phyloP scores from a whole-genome alignment of 2,329 filamentous ascomycete genomes.

The Zalaria sp. region DNA sequence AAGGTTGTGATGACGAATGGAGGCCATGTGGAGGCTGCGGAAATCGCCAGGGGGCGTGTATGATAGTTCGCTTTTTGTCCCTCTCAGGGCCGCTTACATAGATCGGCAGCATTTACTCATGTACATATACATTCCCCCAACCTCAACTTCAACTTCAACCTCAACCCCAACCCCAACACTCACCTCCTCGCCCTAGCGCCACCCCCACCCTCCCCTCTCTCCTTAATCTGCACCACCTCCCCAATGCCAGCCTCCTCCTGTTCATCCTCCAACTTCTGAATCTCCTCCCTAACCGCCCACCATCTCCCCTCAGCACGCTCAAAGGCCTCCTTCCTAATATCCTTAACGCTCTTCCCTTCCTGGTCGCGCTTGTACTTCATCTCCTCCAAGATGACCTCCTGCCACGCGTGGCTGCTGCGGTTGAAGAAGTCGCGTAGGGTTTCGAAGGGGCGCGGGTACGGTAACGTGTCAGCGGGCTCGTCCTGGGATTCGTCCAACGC shows the following conservation, averaged over 20 bases:
- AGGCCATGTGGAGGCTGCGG: too few relatives aligned
- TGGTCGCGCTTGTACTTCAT: slow-evolving; percentile 51
- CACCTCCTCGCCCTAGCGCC: slow-evolving; percentile 10
- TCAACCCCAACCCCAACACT: neutral
- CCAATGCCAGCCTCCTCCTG: slow-evolving; percentile 91
- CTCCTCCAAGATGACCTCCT: slow-evolving; percentile 67
- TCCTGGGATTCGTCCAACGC: slow-evolving; percentile 18
- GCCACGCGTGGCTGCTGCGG: slow-evolving; percentile 80
- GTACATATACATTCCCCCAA: too few relatives aligned
- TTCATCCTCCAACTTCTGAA: slow-evolving; percentile 82
- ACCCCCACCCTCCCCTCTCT: slow-evolving; percentile 36
- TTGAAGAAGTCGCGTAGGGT: slow-evolving; percentile 82
- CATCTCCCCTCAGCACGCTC: slow-evolving; percentile 89
- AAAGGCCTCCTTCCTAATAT: slow-evolving; percentile 84
- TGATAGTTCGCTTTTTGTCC: too few relatives aligned
- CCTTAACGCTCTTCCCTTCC: slow-evolving; percentile 62
- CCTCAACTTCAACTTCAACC: too few relatives aligned
- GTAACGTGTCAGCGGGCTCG: slow-evolving; percentile 57
- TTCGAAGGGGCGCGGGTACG: slow-evolving; percentile 73
- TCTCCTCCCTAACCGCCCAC: slow-evolving; percentile 96
- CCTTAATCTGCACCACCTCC: slow-evolving; percentile 78
- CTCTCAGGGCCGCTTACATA: too few relatives aligned
- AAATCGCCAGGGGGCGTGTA: too few relatives aligned
- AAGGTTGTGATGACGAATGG: too few relatives aligned
- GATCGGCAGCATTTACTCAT: too few relatives aligned